These are phyloP conservation scores for Sporothrix curviconia DNA, from an alignment of 2,329 filamentous ascomycete species.

Conservation along the genomic window DNA sequence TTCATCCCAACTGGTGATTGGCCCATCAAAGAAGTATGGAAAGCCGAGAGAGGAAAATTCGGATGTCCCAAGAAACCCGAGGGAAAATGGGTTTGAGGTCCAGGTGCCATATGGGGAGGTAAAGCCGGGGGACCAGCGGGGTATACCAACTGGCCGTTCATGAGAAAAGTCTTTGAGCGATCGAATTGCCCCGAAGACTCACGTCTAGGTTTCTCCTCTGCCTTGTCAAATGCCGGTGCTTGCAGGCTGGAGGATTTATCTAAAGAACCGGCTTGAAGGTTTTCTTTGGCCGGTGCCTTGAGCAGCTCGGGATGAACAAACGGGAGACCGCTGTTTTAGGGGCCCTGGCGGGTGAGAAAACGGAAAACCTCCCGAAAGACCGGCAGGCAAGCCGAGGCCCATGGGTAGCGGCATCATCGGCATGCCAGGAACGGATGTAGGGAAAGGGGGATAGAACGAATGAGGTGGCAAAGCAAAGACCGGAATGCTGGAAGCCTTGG, in stretches of 20 bases:
- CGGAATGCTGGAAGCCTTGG: conserved; percentile 20
- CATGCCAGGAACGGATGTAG: conserved; percentile 25
- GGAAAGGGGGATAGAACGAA: conserved; percentile 17
- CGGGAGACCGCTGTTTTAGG: background rate
- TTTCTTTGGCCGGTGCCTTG: conserved; percentile 20
- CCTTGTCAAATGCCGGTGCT: conserved; percentile 20
- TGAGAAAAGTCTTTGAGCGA: conserved; percentile 37
- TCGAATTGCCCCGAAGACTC: conserved; percentile 42
- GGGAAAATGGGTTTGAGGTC: conserved; percentile 14
- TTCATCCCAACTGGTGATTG: conserved; percentile 20
- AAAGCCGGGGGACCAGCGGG: conserved; percentile 23
- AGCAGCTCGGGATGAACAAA: conserved; percentile 14
- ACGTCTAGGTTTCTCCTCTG: conserved; percentile 29
- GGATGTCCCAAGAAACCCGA: conserved; percentile 18
- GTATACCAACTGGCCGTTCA: conserved; percentile 31
- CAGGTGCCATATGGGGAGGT: conserved; percentile 4
- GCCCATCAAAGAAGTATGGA: conserved; percentile 22
- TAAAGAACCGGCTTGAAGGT: conserved; percentile 21
- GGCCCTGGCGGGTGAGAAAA: conserved; percentile 12
- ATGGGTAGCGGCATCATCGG: conserved; percentile 37
- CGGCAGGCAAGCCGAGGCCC: conserved; percentile 21
- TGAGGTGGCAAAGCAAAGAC: conserved; percentile 22
- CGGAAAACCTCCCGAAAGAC: conserved; percentile 12
- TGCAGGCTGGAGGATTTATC: conserved; percentile 16
- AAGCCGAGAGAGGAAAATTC: conserved; percentile 21